These are phyloP conservation scores for Hygrophoropsis aurantiaca DNA, from an alignment of 768 basidiomycete genomes.

Conservation along the genomic window DNA sequence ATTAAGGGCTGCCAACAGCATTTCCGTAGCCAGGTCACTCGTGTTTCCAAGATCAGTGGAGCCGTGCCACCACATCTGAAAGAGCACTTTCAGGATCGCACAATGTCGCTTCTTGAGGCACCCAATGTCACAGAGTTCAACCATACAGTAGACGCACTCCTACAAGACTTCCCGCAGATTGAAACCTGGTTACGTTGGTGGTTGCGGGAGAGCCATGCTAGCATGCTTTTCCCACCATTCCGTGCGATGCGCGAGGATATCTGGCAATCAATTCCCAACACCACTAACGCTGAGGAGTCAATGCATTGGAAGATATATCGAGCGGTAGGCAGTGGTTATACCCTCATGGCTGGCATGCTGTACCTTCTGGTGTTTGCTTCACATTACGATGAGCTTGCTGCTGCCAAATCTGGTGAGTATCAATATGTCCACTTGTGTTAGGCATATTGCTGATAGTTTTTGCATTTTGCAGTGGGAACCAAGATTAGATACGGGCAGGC, in stretches of 20 bases:
- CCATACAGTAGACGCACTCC: too few species aligned
- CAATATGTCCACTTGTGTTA: too few species aligned
- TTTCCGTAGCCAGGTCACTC: constrained; percentile 26
- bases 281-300: constrained; percentile 36
- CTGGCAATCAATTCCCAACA: constrained; percentile 32
- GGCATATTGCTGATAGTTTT: too few species aligned
- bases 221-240: constrained; percentile 30
- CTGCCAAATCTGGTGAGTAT: constrained; percentile 20
- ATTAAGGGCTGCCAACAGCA: constrained; percentile 34
- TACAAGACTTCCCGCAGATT: constrained; percentile 16
- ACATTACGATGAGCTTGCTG: constrained; percentile 1
- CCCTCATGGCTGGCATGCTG: constrained; percentile 22
- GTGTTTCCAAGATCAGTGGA: constrained; percentile 22
- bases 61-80: constrained; percentile 15
- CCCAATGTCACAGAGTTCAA: too few species aligned
- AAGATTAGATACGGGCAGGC: constrained; percentile 21
- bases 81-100: too few species aligned
- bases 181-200: constrained; percentile 35
- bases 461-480: constrained; percentile 19
- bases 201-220: constrained; percentile 23
- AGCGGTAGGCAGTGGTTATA: constrained; percentile 18
- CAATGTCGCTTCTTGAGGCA: too few species aligned
- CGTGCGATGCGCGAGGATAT: constrained; percentile 27
- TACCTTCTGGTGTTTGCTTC: too few species aligned
- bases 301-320: constrained; percentile 35